Base-by-base conservation (phyloP, 345 rosid species). In the Populus ilicifolia region DNA sequence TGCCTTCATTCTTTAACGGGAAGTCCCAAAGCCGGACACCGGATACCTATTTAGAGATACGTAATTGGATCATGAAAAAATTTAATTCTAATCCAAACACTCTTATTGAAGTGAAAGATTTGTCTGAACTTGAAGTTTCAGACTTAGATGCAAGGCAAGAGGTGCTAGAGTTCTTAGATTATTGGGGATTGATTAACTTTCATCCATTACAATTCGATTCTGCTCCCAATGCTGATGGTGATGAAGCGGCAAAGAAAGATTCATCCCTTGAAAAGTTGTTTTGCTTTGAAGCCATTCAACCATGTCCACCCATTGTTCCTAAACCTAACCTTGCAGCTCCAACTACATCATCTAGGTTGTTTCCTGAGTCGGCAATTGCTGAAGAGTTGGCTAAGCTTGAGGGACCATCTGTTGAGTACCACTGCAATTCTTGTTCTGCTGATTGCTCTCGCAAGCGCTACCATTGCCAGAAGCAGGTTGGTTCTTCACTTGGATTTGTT, bases 371-470 rank as follows among this genome's bases (percentile, higher is more conserved):
- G 74, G 59, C 92, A 70, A 76, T 86, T 80, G 83, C 88, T 82
- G 99, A 96, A 63, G 99, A 96, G 30, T 87, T 89, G 85, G 83
- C 78, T 73, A 86, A 81, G 85, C 87, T 89, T 67, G 98, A 93
- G 85, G 99, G 91, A 73, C 97, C 98, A 70, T 43, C 92, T 50
- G 98, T 92, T 70, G 99, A 92, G 82, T 96, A 96, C 79, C 99
- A 96, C 83, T 96, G 99, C 86, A 96, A 96, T 84, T 93, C 93
- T 78, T 96, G 99, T 84, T 92, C 99, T 33, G 94, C 97, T 72
- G 99, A 96, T 84, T 96, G 99, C 87, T 92, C 99, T 69, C 90
- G 98, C 85, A 96, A 92, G 81, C 99, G 97, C 74, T 96, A 91
- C 88, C 99, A 96, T 83, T 96, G 99, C 83, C 99, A 91, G 77